A percentile compares a stretch with the other conserved stretches of the same genome.
Conservation (phyloP, 768 basidiomycete species). For the Panellus pusillus region DNA sequence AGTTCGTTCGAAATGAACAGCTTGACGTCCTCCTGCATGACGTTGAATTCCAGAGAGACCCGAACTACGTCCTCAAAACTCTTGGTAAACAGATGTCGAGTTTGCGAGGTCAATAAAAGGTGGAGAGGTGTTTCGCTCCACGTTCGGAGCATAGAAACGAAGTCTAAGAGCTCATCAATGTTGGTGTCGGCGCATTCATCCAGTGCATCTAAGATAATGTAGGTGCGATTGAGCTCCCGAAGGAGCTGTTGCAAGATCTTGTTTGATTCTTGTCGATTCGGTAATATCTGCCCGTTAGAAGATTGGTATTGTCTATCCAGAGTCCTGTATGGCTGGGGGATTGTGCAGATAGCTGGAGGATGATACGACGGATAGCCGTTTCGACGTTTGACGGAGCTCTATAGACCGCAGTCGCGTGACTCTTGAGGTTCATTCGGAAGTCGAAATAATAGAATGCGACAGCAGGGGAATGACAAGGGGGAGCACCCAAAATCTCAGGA, state of each 20-base stretch:
- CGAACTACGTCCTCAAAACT: background rate
- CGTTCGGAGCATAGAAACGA: background rate
- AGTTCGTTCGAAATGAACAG: background rate
- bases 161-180: background rate
- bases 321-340: background rate
- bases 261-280: background rate
- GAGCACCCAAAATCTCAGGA: background rate
- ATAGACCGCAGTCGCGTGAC: background rate
- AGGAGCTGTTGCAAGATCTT: background rate
- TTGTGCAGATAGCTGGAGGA: slow-evolving; percentile 3
- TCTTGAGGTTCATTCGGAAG: background rate
- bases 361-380: background rate
- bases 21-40: background rate
- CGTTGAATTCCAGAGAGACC: background rate
- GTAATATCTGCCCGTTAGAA: background rate
- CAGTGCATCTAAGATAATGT: slow-evolving; percentile 5
- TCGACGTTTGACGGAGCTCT: background rate
- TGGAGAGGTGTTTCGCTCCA: slow-evolving; percentile 1
- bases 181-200: background rate
- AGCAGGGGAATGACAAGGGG: background rate
- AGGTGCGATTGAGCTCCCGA: slow-evolving; percentile 1
- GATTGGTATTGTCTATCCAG: background rate
- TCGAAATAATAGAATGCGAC: slow-evolving; percentile 7
- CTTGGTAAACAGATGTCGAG: background rate
- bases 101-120: slow-evolving; percentile 1